Conservation (phyloP, 2,329 filamentous ascomycete genomes). For the Rasamsonia emersonii region DNA sequence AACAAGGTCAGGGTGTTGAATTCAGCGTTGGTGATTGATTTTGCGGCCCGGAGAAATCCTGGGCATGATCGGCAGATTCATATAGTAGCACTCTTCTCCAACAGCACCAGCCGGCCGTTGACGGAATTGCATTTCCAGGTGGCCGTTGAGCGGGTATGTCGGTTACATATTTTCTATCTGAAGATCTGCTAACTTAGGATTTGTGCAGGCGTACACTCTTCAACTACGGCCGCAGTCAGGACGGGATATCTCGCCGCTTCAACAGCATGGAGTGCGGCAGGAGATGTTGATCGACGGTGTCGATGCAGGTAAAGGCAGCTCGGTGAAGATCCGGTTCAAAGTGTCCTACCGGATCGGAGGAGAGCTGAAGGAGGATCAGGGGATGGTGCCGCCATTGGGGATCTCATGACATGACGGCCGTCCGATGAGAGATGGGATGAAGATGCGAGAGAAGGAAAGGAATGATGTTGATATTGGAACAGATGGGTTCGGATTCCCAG, state of each 20-base stretch:
- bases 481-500: too few relatives aligned
- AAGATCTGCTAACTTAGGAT: slow-evolving; percentile 3
- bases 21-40: slow-evolving; percentile 61
- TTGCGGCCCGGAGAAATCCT: slow-evolving; percentile 56
- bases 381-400: slow-evolving; percentile 71
- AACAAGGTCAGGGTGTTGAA: slow-evolving; percentile 62
- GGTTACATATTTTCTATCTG: slow-evolving; percentile 2
- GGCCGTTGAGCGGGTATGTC: slow-evolving; percentile 78
- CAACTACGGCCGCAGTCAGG: slow-evolving; percentile 79
- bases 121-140: slow-evolving; percentile 81
- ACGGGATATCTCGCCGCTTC: slow-evolving; percentile 60
- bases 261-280: slow-evolving; percentile 73
- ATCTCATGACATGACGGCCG: slow-evolving; percentile 52
- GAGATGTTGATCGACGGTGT: slow-evolving; percentile 69
- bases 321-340: slow-evolving; percentile 86
- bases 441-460: too few relatives aligned
- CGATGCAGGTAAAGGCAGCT: slow-evolving; percentile 61
- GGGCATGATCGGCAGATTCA: slow-evolving; percentile 51
- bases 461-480: too few relatives aligned
- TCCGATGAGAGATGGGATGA: too few relatives aligned
- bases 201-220: slow-evolving; percentile 62
- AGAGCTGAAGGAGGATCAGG: slow-evolving; percentile 63
- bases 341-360: slow-evolving; percentile 65
- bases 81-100: slow-evolving; percentile 75
- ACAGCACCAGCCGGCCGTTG: slow-evolving; percentile 62